phyloP scores from a whole-genome alignment of 1,284 basidiomycete species.

The Vanrija sp. region DNA sequence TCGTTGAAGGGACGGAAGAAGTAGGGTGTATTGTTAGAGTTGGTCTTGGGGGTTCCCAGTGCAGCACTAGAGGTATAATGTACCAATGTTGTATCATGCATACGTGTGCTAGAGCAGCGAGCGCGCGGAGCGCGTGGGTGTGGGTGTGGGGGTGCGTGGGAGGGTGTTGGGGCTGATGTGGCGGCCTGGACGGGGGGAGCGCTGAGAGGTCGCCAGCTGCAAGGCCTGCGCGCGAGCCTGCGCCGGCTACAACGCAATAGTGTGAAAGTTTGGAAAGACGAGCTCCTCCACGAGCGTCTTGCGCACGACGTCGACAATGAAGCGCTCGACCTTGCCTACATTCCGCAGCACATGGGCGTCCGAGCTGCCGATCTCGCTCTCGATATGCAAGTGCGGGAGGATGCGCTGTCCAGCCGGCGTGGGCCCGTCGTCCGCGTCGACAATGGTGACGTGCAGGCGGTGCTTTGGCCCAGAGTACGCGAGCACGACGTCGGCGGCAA shows the following conservation, averaged over 20 bases:
- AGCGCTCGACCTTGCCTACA: constrained; percentile 91
- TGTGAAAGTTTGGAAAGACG: constrained; percentile 91
- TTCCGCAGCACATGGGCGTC: constrained; percentile 96
- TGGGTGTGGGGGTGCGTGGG: no score
- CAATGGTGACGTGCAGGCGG: constrained; percentile 78
- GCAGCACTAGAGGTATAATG: constrained; percentile 13
- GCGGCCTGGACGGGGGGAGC: no score
- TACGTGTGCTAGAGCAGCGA: constrained; percentile 2
- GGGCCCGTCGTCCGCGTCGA: constrained; percentile 59
- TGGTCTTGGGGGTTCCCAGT: neutral
- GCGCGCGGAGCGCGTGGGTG: no score
- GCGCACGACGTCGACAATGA: constrained; percentile 89
- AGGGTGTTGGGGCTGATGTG: no score
- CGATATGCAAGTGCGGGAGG: constrained; percentile 87
- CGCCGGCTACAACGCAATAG: constrained; percentile 54
- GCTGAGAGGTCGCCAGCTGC: no score
- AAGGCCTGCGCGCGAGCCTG: no score
- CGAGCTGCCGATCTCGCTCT: constrained; percentile 92
- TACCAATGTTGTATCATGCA: constrained; percentile 20
- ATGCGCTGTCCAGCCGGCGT: constrained; percentile 67
- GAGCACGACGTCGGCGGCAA: constrained; percentile 79
- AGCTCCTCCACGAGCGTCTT: constrained; percentile 92
- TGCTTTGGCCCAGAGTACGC: constrained; percentile 79
- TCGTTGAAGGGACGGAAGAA: constrained; percentile 5
- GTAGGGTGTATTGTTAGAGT: constrained; percentile 2